Evolutionary conservation across 1,139 yeast species (phyloP).

Genomic region (Debaryomycetaceae sp.): DNA sequence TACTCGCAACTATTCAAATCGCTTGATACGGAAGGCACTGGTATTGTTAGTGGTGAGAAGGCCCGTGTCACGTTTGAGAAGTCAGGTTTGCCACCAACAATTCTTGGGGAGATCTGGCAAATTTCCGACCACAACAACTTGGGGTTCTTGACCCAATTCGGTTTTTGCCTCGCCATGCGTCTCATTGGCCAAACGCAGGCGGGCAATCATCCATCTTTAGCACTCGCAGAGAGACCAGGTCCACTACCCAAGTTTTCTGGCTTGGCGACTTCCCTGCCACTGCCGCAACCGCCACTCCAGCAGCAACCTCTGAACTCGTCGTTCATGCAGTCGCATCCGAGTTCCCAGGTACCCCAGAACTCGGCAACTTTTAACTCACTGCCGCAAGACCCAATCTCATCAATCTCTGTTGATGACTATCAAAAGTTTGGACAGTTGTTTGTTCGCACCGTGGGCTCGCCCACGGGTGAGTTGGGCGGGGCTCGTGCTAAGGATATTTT

Average conservation of each 20-base stretch:
- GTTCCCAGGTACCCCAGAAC: constrained; percentile 31
- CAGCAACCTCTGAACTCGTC: constrained; percentile 37
- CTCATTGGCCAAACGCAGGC: constrained; percentile 84
- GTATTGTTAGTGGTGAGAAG: constrained; percentile 84
- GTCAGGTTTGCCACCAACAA: constrained; percentile 74
- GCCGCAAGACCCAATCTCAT: constrained; percentile 50
- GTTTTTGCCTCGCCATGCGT: constrained; percentile 84
- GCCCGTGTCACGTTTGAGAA: constrained; percentile 85
- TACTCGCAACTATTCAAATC: constrained; percentile 73
- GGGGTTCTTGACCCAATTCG: constrained; percentile 79
- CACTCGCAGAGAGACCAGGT: constrained; percentile 52
- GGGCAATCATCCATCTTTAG: constrained; percentile 53
- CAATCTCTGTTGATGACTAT: constrained; percentile 61
- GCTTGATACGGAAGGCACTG: constrained; percentile 75
- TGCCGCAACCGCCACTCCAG: constrained; percentile 13
- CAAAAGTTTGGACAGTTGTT: constrained; percentile 71
- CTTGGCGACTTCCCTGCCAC: constrained; percentile 22
- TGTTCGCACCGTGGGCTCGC: constrained; percentile 63
- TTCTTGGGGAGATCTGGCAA: constrained; percentile 92
- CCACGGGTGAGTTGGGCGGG: constrained; percentile 54
- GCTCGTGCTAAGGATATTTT: constrained; percentile 78
- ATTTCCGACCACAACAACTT: constrained; percentile 78
- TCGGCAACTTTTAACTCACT: constrained; percentile 25
- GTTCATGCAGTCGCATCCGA: constrained; percentile 49
- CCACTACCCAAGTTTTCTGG: constrained; percentile 54